phyloP scores from a whole-genome alignment of 495 filamentous ascomycete genomes.

The Echria macrotheca region DNA sequence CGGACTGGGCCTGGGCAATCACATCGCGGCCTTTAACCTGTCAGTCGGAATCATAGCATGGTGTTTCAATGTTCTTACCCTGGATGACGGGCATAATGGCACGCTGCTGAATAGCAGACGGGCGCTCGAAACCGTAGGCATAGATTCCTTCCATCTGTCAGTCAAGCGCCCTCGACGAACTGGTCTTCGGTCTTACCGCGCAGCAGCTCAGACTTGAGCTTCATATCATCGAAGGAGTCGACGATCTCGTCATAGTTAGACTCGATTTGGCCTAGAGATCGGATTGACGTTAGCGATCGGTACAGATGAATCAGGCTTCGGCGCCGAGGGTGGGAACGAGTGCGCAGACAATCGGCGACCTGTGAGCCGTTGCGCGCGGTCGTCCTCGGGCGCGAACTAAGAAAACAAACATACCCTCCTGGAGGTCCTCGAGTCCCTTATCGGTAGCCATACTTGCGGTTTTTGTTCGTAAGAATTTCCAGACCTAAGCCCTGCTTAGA shows the following conservation, averaged over 20 bases:
- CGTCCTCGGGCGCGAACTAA: too few species aligned
- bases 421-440: constrained; percentile 95
- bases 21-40: constrained; percentile 76
- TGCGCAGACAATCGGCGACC: constrained; percentile 4
- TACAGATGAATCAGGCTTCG: constrained; percentile 3
- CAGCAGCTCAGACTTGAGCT: constrained; percentile 90
- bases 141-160: constrained; percentile 71
- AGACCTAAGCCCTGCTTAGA: constrained; percentile 69
- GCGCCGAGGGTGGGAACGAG: not conserved
- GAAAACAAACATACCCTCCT: constrained; percentile 61
- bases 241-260: constrained; percentile 99
- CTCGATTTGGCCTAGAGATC: constrained; percentile 82
- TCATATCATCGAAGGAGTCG: constrained; percentile 98
- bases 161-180: constrained; percentile 7
- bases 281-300: constrained; percentile 16
- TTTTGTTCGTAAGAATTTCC: constrained; percentile 40
- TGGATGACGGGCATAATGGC: constrained; percentile 99
- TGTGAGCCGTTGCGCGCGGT: too few species aligned
- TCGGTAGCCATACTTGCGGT: constrained; percentile 93
- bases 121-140: constrained; percentile 98
- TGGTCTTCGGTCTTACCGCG: constrained; percentile 61
- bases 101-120: constrained; percentile 98
- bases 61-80: constrained; percentile 61
- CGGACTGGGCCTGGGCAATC: constrained; percentile 97
- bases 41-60: constrained; percentile 20